phyloP scores from a whole-genome alignment of 495 filamentous ascomycete genomes.

The Collariella sp. region DNA sequence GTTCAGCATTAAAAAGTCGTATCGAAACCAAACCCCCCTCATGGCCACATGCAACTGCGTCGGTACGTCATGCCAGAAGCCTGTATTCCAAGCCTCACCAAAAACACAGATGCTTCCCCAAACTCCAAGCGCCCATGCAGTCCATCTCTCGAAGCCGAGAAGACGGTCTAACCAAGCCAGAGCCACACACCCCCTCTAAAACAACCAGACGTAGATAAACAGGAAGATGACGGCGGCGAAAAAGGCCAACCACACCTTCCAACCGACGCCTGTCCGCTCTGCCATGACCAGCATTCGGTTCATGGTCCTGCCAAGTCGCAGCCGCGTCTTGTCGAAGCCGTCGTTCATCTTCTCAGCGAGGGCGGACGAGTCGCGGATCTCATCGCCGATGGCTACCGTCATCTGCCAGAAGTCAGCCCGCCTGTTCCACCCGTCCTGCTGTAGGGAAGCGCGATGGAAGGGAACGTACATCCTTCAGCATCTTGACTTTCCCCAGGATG shows the following conservation, averaged over 20 bases:
- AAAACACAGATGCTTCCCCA: slow-evolving; percentile 7
- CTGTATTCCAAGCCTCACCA: not conserved
- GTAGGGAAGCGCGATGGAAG: not conserved
- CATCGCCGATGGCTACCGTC: slow-evolving; percentile 84
- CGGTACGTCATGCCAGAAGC: slow-evolving; percentile 4
- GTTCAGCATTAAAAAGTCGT: slow-evolving; percentile 12
- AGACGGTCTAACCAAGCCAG: not conserved
- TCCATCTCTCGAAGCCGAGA: not conserved
- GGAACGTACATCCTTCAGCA: slow-evolving; percentile 73
- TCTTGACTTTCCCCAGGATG: slow-evolving; percentile 79
- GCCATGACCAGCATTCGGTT: slow-evolving; percentile 96
- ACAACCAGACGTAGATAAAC: slow-evolving; percentile 90
- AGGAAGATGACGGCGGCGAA: slow-evolving; percentile 69
- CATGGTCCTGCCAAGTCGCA: slow-evolving; percentile 83
- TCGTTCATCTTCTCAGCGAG: slow-evolving; percentile 87
- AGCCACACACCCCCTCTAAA: slow-evolving; percentile 28
- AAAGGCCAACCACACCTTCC: slow-evolving; percentile 87
- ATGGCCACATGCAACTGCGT: not conserved
- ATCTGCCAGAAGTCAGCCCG: slow-evolving; percentile 47
- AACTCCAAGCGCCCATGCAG: slow-evolving; percentile 24
- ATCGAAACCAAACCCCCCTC: slow-evolving; percentile 4
- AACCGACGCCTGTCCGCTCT: slow-evolving; percentile 82
- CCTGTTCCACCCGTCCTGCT: too few species aligned
- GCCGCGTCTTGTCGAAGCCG: slow-evolving; percentile 73
- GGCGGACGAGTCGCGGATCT: slow-evolving; percentile 79